phyloP scores from a whole-genome alignment of 2,329 filamentous ascomycete species.

The Teratosphaeria viscida region DNA sequence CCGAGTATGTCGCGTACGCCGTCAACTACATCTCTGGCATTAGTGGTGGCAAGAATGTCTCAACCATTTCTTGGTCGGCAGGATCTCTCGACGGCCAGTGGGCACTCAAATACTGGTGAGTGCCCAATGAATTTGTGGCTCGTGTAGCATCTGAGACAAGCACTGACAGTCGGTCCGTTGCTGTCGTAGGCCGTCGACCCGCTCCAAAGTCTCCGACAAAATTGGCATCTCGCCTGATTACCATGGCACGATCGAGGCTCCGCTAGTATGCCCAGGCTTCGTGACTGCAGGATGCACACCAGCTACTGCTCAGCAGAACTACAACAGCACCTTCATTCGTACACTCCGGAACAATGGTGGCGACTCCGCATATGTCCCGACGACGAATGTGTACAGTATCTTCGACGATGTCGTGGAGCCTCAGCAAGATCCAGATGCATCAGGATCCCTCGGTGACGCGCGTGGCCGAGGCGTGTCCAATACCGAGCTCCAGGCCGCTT shows the following conservation, averaged over 20 bases:
- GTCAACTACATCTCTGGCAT: conserved; percentile 44
- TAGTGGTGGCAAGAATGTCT: conserved; percentile 28
- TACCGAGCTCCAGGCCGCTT: conserved; percentile 37
- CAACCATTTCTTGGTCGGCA: conserved; percentile 45
- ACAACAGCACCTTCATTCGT: conserved; percentile 34
- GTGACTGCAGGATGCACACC: conserved; percentile 24
- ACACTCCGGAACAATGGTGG: conserved; percentile 36
- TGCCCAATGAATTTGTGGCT: no score
- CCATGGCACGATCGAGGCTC: conserved; percentile 35
- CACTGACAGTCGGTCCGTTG: no score
- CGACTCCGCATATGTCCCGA: conserved; percentile 44
- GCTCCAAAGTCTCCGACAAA: conserved; percentile 35
- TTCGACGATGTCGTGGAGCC: conserved; percentile 44
- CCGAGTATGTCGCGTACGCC: conserved; percentile 47
- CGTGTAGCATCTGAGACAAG: no score
- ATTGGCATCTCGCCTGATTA: conserved; percentile 44
- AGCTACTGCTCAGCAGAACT: conserved; percentile 38
- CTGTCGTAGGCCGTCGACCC: conserved; percentile 31
- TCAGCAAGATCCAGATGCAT: conserved; percentile 36
- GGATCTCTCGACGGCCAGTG: conserved; percentile 45
- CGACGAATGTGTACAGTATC: conserved; percentile 42
- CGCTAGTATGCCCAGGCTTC: conserved; percentile 23
- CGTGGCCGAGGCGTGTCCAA: conserved; percentile 40
- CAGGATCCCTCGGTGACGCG: conserved; percentile 33
- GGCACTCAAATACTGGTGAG: conserved; percentile 45